Percentiles rank a stretch among this genome's conserved stretches.
These are phyloP conservation scores for Aspergillus coremiiformis DNA, from an alignment of 495 filamentous ascomycete species.

Conservation along the genomic window DNA sequence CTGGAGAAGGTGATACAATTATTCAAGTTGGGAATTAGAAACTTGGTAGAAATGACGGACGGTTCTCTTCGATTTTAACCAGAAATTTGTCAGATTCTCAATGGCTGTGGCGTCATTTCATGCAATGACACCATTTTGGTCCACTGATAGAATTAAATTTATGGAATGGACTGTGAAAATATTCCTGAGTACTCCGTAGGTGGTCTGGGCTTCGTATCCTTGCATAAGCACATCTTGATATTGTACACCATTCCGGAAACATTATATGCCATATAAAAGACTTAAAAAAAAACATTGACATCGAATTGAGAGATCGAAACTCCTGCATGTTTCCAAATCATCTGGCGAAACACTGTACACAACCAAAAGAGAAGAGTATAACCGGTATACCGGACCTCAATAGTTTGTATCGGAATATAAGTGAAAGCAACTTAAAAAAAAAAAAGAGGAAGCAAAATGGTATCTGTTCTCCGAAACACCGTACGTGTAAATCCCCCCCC, in stretches of 20 bases:
- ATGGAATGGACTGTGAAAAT: too few relatives aligned
- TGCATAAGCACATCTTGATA: slow-evolving; percentile 17
- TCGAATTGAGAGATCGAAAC: background rate
- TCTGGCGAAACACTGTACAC: background rate
- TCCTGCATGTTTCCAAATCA: slow-evolving; percentile 8
- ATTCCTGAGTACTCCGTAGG: too few relatives aligned
- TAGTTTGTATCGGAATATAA: slow-evolving; percentile 4
- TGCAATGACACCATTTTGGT: slow-evolving; percentile 13
- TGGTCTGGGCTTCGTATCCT: slow-evolving; percentile 1
- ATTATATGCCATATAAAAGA: slow-evolving; percentile 14
- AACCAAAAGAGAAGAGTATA: slow-evolving; percentile 1
- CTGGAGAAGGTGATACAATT: background rate
- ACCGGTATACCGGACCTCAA: slow-evolving; percentile 7
- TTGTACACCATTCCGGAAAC: slow-evolving; percentile 26
- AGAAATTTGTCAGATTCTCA: slow-evolving; percentile 7
- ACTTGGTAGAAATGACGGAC: too few relatives aligned
- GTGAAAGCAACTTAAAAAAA: too few relatives aligned
- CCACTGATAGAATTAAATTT: too few relatives aligned
- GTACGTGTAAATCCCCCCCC: slow-evolving; percentile 2
- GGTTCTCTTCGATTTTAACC: too few relatives aligned
- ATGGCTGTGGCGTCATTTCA: slow-evolving; percentile 11
- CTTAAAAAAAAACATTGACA: background rate
- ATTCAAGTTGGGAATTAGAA: too few relatives aligned
- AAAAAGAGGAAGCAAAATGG: slow-evolving; percentile 27
- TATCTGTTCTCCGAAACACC: slow-evolving; percentile 33